A percentile compares a stretch with the other conserved stretches of the same genome.
Conservation (phyloP, 768 basidiomycete genomes). For the Russula sp. region DNA sequence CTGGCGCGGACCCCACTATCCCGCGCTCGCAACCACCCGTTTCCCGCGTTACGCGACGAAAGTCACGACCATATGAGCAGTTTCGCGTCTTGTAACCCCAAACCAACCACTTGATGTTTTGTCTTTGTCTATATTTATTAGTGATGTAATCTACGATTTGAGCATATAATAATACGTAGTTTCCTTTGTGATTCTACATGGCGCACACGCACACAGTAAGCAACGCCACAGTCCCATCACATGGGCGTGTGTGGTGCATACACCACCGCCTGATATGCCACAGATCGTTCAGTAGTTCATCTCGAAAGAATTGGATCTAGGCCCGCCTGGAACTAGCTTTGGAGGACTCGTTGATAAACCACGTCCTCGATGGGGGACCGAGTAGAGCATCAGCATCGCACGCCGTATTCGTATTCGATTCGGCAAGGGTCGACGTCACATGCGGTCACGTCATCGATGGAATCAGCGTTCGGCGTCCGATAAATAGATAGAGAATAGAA, state of each 20-base stretch:
- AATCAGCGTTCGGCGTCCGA: background rate
- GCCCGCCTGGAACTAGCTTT: background rate
- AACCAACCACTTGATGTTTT: no score
- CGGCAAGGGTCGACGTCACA: background rate
- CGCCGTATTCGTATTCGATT: background rate
- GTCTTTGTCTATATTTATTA: no score
- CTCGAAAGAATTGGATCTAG: background rate
- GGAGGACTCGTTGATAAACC: background rate
- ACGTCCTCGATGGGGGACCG: background rate
- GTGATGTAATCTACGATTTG: background rate
- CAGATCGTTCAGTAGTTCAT: background rate
- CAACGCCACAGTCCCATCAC: no score
- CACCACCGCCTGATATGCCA: no score
- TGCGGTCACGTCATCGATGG: slow-evolving; percentile 8
- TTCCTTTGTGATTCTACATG: background rate
- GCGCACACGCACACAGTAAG: no score
- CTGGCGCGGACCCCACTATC: no score
- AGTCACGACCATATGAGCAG: no score
- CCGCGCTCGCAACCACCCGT: no score
- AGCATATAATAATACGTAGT: background rate
- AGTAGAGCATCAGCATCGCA: background rate
- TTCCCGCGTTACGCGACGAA: no score
- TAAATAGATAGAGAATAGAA: slow-evolving; percentile 15
- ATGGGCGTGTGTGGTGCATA: no score
- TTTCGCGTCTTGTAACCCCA: no score